phyloP scores from a whole-genome alignment of 805 yeast genomes.

The Yueomyces sinensis region DNA sequence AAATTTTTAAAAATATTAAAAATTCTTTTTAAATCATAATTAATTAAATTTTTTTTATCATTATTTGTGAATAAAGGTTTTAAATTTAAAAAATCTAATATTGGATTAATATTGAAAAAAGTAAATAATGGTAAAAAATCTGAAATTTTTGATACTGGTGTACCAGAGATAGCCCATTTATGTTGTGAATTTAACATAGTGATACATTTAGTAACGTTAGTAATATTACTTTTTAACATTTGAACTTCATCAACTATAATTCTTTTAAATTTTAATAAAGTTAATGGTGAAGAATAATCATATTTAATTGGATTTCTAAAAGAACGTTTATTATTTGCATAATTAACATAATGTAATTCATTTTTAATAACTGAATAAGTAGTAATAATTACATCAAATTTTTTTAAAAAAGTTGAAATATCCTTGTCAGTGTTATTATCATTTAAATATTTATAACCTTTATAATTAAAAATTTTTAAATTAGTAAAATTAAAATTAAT shows the following conservation, averaged over 20 bases:
- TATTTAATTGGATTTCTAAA: slow-evolving; percentile 20
- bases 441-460: slow-evolving; percentile 36
- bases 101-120: slow-evolving; percentile 56
- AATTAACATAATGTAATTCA: slow-evolving; percentile 72
- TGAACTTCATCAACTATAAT: slow-evolving; percentile 90
- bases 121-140: slow-evolving; percentile 63
- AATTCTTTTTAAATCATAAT: slow-evolving; percentile 29
- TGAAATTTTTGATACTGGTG: slow-evolving; percentile 59
- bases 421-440: slow-evolving; percentile 9
- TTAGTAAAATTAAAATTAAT: slow-evolving; percentile 20
- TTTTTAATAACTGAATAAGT: slow-evolving; percentile 58
- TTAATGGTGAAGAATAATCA: slow-evolving; percentile 71
- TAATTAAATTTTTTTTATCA: slow-evolving; percentile 9
- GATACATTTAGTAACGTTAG: slow-evolving; percentile 73
- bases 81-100: too few relatives aligned
- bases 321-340: slow-evolving; percentile 35
- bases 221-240: slow-evolving; percentile 60
- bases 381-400: slow-evolving; percentile 66
- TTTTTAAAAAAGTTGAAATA: slow-evolving; percentile 24
- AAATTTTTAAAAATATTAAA: slow-evolving; percentile 37
- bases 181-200: slow-evolving; percentile 70
- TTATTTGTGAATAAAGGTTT: slow-evolving; percentile 8
- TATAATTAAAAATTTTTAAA: slow-evolving; percentile 48
- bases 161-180: slow-evolving; percentile 97
- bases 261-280: slow-evolving; percentile 76